These are phyloP conservation scores for Vigna angularis DNA, from an alignment of 306 rosid species.

Conservation along the genomic window DNA sequence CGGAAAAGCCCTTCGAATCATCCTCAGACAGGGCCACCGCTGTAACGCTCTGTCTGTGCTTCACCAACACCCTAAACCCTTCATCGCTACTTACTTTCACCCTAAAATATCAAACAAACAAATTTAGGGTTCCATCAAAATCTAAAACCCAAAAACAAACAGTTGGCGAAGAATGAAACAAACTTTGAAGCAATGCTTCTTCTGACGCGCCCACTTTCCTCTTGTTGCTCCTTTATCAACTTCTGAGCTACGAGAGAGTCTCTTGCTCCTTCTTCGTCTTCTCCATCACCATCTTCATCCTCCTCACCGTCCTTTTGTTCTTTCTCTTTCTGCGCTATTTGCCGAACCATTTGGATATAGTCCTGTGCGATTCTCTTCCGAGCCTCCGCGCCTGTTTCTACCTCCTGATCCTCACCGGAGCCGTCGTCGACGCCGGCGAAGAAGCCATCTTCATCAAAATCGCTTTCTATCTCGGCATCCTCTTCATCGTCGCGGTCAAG, in stretches of 20 bases:
- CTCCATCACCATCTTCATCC: constrained; percentile 42
- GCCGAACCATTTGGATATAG: constrained; percentile 52
- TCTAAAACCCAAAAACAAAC: neutral
- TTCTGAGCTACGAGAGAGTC: constrained; percentile 77
- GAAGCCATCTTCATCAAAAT: constrained; percentile 58
- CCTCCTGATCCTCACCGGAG: constrained; percentile 32
- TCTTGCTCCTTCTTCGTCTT: constrained; percentile 59
- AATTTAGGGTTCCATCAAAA: neutral
- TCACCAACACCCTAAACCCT: constrained; percentile 69
- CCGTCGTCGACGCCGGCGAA: constrained; percentile 34
- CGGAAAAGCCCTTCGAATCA: constrained; percentile 87
- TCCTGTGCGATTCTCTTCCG: constrained; percentile 72
- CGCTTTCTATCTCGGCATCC: constrained; percentile 72
- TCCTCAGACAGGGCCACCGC: constrained; percentile 86
- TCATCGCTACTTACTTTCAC: constrained; percentile 66
- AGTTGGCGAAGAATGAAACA: neutral
- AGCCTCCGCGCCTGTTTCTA: constrained; percentile 74
- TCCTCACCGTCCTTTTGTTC: constrained; percentile 51
- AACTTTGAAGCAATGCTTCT: constrained; percentile 80
- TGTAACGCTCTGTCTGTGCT: constrained; percentile 80
- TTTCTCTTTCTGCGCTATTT: constrained; percentile 57
- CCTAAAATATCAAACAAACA: constrained; percentile 51
- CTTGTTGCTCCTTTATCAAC: constrained; percentile 78
- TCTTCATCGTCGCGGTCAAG: constrained; percentile 23
- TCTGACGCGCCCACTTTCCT: constrained; percentile 84